phyloP scores from a whole-genome alignment of 768 basidiomycete genomes.

The Pulveroboletus sp. region DNA sequence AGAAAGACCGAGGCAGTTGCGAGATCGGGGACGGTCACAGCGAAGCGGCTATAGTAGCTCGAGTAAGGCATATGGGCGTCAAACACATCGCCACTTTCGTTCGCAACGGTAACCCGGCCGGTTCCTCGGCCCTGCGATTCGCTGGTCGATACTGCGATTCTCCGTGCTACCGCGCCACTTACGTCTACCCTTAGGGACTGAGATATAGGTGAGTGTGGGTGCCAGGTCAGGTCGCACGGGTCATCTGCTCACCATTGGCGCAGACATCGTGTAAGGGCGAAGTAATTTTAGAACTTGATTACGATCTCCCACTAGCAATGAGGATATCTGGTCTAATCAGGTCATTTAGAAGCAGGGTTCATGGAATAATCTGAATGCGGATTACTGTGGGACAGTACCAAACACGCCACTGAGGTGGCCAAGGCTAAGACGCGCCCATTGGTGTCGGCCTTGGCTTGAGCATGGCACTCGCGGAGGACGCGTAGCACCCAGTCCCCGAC shows the following conservation, averaged over 20 bases:
- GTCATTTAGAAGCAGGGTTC: conserved; percentile 23
- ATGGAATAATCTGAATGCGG: conserved; percentile 24
- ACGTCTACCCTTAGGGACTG: conserved; percentile 25
- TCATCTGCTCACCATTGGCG: conserved; percentile 27
- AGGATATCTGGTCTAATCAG: conserved; percentile 37
- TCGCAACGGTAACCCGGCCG: conserved; percentile 2
- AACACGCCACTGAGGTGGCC: conserved; percentile 32
- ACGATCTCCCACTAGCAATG: conserved; percentile 36
- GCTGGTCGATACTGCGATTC: conserved; percentile 19
- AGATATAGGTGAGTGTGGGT: conserved; percentile 19
- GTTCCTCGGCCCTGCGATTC: conserved; percentile 21
- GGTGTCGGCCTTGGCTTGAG: conserved; percentile 3
- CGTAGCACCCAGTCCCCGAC: conserved; percentile 33
- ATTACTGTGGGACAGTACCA: conserved; percentile 37
- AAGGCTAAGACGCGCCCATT: conserved; percentile 21
- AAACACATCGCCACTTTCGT: conserved; percentile 9
- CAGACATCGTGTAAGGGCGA: conserved; percentile 36
- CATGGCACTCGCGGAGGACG: conserved; percentile 19
- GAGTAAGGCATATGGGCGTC: conserved; percentile 10
- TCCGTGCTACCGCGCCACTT: conserved; percentile 21
- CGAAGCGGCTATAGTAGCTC: conserved; percentile 21
- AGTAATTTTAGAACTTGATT: conserved; percentile 40
- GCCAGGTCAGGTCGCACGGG: neutral
- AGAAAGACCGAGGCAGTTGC: conserved; percentile 47
- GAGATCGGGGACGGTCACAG: conserved; percentile 34